Conservation (phyloP, 805 yeast genomes). For the Candida quercuum region DNA sequence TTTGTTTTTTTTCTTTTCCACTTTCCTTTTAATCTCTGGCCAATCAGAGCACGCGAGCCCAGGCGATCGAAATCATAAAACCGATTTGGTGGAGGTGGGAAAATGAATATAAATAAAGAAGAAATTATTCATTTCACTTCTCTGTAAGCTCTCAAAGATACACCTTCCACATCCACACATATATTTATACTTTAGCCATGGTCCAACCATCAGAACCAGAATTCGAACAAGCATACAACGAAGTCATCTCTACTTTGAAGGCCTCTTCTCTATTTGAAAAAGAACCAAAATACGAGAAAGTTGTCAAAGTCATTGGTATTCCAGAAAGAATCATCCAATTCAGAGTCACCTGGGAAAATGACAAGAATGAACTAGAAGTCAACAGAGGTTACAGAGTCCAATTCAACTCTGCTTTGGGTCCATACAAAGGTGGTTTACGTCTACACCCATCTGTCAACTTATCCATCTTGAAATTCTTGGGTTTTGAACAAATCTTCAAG, state of each 20-base stretch:
- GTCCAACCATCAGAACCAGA: conserved; percentile 93
- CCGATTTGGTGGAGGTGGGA: conserved; percentile 1
- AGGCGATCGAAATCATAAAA: not conserved
- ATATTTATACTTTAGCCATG: conserved; percentile 34
- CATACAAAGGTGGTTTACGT: conserved; percentile 98
- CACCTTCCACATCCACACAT: not conserved
- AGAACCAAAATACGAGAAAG: conserved; percentile 86
- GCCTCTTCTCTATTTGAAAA: conserved; percentile 86
- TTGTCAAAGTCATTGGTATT: conserved; percentile 82
- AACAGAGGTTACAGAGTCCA: conserved; percentile 98
- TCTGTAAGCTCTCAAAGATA: not conserved
- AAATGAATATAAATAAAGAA: too few species aligned
- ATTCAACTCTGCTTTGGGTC: conserved; percentile 97
- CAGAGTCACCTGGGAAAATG: conserved; percentile 98
- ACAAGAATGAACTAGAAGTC: conserved; percentile 83
- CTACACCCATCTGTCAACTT: conserved; percentile 96
- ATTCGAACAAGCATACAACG: conserved; percentile 97
- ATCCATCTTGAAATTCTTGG: conserved; percentile 91
- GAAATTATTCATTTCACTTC: not conserved
- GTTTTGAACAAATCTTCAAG: conserved; percentile 98
- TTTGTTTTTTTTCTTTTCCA: too few species aligned
- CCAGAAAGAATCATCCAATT: conserved; percentile 97
- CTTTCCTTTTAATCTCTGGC: conserved; percentile 5
- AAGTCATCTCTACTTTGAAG: conserved; percentile 80
- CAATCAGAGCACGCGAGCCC: conserved; percentile 1